Evolutionary conservation across 176 grass and related monocot genomes (phyloP), one percentile per base, ranked within the genome.

Genomic region (Musa itinerans): DNA sequence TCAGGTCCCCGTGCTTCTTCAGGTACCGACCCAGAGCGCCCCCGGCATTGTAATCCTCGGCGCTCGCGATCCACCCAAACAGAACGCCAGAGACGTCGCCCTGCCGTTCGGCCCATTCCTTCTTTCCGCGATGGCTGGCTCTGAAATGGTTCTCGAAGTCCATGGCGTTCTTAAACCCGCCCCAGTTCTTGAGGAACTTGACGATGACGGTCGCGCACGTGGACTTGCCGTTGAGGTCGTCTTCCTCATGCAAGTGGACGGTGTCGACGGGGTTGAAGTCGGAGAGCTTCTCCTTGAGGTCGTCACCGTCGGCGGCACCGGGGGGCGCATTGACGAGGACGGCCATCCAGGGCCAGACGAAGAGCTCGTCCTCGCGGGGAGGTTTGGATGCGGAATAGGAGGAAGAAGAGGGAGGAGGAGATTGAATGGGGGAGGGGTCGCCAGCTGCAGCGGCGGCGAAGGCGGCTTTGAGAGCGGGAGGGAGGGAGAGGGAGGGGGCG

Each of bases 261-360:
- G 86, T 75, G 54, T 89, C 83, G 20, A 52, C 62, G 10, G 74
- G 78, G 11, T 80, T 87, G 43, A 88, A 89, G 63, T 78, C 51
- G 8, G 62, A 74, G 15, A 79, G 52, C 17, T 69, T 54, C n/a
- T 79, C 84, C 5, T 9, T 69, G 29, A 79, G 74, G 81, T 74
- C 50, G 53, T 53, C 54, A 29, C 76, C 52, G 53, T 75, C 0
- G 76, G 79, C 59, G 79, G 24, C 48, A 13, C 17, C 34, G 6
- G 49, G 10, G 10, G 62, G 53, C 26, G 71, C 26, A 75, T 79
- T 82, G 71, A 82, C 87, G 71, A 97, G 80, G 74, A 97, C 71
- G 53, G 79, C 90, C 77, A 27, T 78, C 93, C 93, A 97, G 15
- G 90, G 93, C 87, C 85, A 97, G 51, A 82, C 86, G 74, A 79